Evolutionary conservation across 2,329 filamentous ascomycete species (phyloP), one percentile per base, ranked within the genome.

Genomic region (Claviceps sp.): DNA sequence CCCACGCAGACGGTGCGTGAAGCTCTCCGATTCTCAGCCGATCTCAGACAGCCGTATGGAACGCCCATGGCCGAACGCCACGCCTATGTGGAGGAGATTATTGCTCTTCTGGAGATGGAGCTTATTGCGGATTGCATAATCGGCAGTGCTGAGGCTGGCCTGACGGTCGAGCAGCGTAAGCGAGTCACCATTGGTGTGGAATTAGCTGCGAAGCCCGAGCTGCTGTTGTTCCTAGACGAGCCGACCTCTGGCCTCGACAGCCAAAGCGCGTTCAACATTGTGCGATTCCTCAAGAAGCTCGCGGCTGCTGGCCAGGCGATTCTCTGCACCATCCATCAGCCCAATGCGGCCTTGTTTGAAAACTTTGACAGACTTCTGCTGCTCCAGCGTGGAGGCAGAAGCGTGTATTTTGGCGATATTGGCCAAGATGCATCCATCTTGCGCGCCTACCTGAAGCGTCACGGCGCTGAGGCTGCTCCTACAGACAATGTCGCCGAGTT

Each of bases 181-280:
- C 85, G 88, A 60, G 79, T 95, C n/a, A 95, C 89, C 0, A 95
- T 95, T 54, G 89, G 87, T 60, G 88, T 95, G 9, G 89, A 95
- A 63, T 75, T 95, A 7, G 88, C 87, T 8, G 89, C 89, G 16
- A 93, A 86, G 67, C 85, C 85, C 1, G 78, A 87, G 57, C 71
- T 89, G 5, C 74, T 89, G 1, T 75, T 90, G 22, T 90, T 90
- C 73, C 70, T 90, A 40, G 86, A 90, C 57, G 86, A 90, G 65
- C 86, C 85, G 0, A 89, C 86, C 0, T 85, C 81, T 2, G 86
- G 86, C 52, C 78, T 90, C 1, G 67, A 70, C 56, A 63, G 65
- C 53, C 67, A 86, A 63, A 81, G 77, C 52, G 84, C 85, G 18
- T 88, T 84, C 71, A 86, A 86, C 66, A 88, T 88, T 57, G 81